Base-by-base conservation (phyloP, 768 basidiomycete species). In the Agaricus subrufescens region DNA sequence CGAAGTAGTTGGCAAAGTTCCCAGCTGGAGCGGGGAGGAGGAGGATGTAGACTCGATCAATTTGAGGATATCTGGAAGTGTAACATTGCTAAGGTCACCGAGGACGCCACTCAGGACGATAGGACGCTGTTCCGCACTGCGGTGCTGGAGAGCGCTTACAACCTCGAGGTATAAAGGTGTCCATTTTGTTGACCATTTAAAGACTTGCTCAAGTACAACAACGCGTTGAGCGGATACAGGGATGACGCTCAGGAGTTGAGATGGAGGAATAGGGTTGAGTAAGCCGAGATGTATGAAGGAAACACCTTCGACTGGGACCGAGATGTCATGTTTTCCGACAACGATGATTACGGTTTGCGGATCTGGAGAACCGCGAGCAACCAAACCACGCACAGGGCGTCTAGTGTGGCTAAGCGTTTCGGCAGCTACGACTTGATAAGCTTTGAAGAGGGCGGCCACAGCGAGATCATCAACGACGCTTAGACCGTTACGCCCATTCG, bases 101-200 rank as follows among this genome's bases (percentile, higher is more conserved):
- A 94, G 75, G 44, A 81, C 72, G 27, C 84, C 85, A 50, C 80
- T 84, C 53, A 84, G 79, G 43, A 94, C 75, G 10, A 72, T 58
- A 4, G 88, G 80, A 7, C 79, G 75, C 30, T 72, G 67, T 19
- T 79, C 75, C 0, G 71, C 57, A 29, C 79, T 75, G 46, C 77
- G 76, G 44, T 81, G 75, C 60, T 93, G 91, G 34, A 94, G 69
- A 12, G 86, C 85, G 53, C 78, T 79, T 46, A 90, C 79, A 26
- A 94, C 74, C 34, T 95, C 93, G 50, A 97, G 80, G 69, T 89
- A 96, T 3, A 96, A 71, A 0, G 92, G 89, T 1, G 89, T 86
- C 89, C 90, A 95, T 69, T 91, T 91, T 39, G 84, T 85, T n/a
- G 80, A 78, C 81, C 88, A 91, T 60, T 73, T 76, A 63, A 79